These are phyloP conservation scores for Alnus glutinosa DNA, from an alignment of 306 rosid species.

Conservation along the genomic window DNA sequence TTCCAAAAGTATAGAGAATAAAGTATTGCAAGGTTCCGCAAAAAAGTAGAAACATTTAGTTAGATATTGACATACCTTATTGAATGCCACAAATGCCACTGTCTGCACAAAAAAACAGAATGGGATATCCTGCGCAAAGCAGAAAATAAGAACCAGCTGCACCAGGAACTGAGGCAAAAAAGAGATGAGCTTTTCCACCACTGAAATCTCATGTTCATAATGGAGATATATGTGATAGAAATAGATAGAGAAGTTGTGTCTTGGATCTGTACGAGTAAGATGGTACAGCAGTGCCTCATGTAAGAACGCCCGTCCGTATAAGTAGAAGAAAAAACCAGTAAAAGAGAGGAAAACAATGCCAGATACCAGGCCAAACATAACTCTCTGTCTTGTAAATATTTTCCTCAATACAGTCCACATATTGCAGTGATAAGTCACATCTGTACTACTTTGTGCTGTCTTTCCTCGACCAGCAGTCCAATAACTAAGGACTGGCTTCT, in stretches of 20 bases:
- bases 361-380: constrained; percentile 72
- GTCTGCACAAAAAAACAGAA: constrained; percentile 85
- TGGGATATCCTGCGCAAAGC: constrained; percentile 75
- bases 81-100: constrained; percentile 86
- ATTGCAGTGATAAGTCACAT: constrained; percentile 27
- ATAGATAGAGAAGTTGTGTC: constrained; percentile 90
- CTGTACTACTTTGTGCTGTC: constrained; percentile 34
- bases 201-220: constrained; percentile 51
- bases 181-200: constrained; percentile 79
- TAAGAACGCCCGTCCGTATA: constrained; percentile 86
- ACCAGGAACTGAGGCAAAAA: constrained; percentile 84
- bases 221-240: constrained; percentile 91
- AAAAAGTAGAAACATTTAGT: not conserved
- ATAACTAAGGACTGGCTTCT: constrained; percentile 58
- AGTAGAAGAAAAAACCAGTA: constrained; percentile 63
- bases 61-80: constrained; percentile 54
- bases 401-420: constrained; percentile 47
- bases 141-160: constrained; percentile 69
- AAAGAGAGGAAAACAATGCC: constrained; percentile 63
- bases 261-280: constrained; percentile 88
- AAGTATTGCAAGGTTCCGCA: not conserved
- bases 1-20: not conserved
- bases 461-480: constrained; percentile 53
- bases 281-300: constrained; percentile 85
- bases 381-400: constrained; percentile 58